Base-by-base conservation (phyloP, 805 yeast genomes). In the Nadsonia fulvescens region DNA sequence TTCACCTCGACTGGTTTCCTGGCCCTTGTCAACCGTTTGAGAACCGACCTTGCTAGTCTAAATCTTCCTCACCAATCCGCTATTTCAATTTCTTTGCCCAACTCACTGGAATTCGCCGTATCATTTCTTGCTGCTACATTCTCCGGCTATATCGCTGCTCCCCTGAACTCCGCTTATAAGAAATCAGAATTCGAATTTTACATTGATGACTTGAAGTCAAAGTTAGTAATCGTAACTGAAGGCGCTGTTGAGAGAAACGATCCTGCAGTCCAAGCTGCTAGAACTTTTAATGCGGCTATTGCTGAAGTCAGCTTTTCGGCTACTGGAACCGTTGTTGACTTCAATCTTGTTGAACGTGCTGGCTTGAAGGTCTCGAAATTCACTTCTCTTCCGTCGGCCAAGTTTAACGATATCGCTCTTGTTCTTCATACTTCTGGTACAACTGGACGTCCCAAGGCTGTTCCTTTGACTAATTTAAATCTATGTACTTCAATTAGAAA, bases 351-450 rank as follows among this genome's bases (percentile, higher is more conserved):
- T 26, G 29, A 28, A 14, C 22, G 25, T 2, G n/a, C n/a, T n/a
- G n/a, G n/a, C n/a, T n/a, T n/a, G n/a, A n/a, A n/a, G n/a, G n/a
- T n/a, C n/a, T n/a, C n/a, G n/a, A n/a, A n/a, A n/a, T n/a, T n/a
- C n/a, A n/a, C n/a, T n/a, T n/a, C n/a, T n/a, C n/a, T n/a, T n/a
- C 21, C 21, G 3, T 14, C 24, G 7, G 12, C 15, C 15, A 12
- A 18, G 19, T 14, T 20, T 29, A 48, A 57, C 23, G 73, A 70
- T 31, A 57, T 66, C 18, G 79, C 79, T 3, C 48, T 73, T 44
- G 66, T 73, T 14, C 49, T 73, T 24, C 81, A 73, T 47, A 73
- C 83, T 6, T 64, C 74, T 24, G 83, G 83, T 15, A 73, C 82
- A 6, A 73, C 82, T 2, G 79, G 81, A 3, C 59, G 70, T 27